phyloP scores from a whole-genome alignment of 345 rosid genomes.

The Arabis hirsuta region DNA sequence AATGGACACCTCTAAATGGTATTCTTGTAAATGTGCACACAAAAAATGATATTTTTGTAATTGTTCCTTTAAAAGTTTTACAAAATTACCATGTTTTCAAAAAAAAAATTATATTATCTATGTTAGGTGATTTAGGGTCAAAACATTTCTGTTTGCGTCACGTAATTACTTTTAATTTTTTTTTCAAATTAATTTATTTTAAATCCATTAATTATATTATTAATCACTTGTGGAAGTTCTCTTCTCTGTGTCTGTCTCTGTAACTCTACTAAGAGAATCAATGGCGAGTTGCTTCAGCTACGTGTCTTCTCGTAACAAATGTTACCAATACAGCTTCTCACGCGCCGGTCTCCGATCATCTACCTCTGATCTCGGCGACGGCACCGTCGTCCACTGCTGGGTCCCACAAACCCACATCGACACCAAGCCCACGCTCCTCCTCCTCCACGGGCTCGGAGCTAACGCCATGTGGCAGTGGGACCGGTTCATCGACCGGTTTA shows the following conservation, averaged over 20 bases:
- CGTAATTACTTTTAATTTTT: neutral
- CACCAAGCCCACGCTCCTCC: conserved; percentile 59
- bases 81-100: no score
- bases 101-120: no score
- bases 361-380: conserved; percentile 76
- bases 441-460: conserved; percentile 92
- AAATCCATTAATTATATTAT: neutral
- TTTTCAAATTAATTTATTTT: no score
- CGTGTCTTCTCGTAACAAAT: conserved; percentile 59
- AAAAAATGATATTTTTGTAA: no score
- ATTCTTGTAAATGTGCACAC: no score
- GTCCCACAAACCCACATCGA: conserved; percentile 54
- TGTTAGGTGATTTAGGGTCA: no score
- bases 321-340: conserved; percentile 69
- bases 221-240: neutral
- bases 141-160: neutral
- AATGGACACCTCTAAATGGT: no score
- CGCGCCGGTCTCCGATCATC: conserved; percentile 73
- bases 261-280: conserved; percentile 5
- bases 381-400: conserved; percentile 91
- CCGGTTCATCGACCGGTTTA: conserved; percentile 56
- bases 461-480: conserved; percentile 98
- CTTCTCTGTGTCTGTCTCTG: conserved; percentile 11
- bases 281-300: conserved; percentile 75
- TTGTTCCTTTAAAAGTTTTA: no score